Base-by-base conservation (phyloP, 768 basidiomycete genomes). In the Pleurotus eryngii region DNA sequence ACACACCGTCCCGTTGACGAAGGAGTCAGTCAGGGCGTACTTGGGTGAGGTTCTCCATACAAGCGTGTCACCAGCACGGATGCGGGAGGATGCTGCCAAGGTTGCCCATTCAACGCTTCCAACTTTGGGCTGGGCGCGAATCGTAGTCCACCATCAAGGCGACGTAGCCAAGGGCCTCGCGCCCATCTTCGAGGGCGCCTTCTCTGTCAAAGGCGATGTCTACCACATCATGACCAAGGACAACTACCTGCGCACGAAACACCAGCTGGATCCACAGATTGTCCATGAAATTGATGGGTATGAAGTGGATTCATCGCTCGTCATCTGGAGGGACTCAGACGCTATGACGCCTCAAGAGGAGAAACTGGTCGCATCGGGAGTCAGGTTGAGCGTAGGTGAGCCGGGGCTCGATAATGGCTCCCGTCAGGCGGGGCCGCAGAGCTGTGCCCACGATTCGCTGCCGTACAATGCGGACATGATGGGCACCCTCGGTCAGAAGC, bases 311-410 rank as follows among this genome's bases (percentile, higher is more conserved):
- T 69, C 74, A 0, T 68, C 68, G 7, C 75, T 93, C 56, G 84
- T 95, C 55, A 82, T 93, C 49, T 92, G 88, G 80, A 77, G 87
- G 47, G 87, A 92, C 61, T 79, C 79, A 20, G 90, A 92, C 72
- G 75, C 83, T 24, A 81, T 83, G 77, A 76, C 76, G 3, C 30
- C 56, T 8, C 67, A 70, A 20, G 74, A 80, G 54, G 83, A 85
- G 64, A 80, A 81, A 59, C 69, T 70, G 50, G 50, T 63, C 30
- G 60, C 63, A 24, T 42, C 39, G 18, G 37, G 38, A 40, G 22
- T 39, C 20, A 35, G 7, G 15, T 50, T 50, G 30, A 49, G 14
- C n/a, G 42, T 3, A n/a, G 11, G 39, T 22, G 22, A 26, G 5
- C 15, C 63, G 46, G 73, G 70, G 42, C 53, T 56, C 46, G 54